Percentiles rank a stretch among this genome's conserved stretches.
Evolutionary conservation across 768 basidiomycete species (phyloP).

Genomic region (Lepiota subincarnata): DNA sequence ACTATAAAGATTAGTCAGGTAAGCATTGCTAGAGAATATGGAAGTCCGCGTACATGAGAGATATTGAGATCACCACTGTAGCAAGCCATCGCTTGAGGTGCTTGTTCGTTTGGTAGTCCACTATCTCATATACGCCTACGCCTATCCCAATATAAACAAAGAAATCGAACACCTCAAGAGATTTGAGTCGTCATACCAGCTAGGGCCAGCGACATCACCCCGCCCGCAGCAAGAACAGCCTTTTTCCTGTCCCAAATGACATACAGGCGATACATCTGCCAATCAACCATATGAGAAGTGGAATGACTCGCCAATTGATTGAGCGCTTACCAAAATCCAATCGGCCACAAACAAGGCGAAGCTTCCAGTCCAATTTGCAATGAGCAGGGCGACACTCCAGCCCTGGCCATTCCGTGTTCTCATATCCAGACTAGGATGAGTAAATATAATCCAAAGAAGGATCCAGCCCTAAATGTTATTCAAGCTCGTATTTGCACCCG

Average conservation of each 20-base stretch:
- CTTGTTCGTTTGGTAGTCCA: too few relatives aligned
- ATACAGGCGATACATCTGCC: slow-evolving; percentile 2
- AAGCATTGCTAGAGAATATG: neutral
- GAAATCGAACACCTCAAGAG: neutral
- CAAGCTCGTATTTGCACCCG: too few relatives aligned
- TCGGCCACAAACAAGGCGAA: neutral
- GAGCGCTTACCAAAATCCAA: neutral
- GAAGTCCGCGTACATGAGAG: neutral
- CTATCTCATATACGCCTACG: too few relatives aligned
- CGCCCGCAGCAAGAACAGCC: neutral
- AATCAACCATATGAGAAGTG: too few relatives aligned
- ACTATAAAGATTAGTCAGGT: neutral
- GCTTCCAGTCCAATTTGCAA: neutral
- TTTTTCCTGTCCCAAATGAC: neutral
- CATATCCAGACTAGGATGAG: neutral
- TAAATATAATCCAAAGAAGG: neutral
- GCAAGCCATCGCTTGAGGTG: too few relatives aligned
- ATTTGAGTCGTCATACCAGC: neutral
- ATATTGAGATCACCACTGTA: neutral
- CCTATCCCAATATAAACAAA: neutral
- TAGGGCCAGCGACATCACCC: neutral
- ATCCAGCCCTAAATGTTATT: neutral
- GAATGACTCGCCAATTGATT: neutral
- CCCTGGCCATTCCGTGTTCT: neutral
- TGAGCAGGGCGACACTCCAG: neutral